phyloP scores from a whole-genome alignment of 2,329 filamentous ascomycete genomes.

The Diaporthe batatas region DNA sequence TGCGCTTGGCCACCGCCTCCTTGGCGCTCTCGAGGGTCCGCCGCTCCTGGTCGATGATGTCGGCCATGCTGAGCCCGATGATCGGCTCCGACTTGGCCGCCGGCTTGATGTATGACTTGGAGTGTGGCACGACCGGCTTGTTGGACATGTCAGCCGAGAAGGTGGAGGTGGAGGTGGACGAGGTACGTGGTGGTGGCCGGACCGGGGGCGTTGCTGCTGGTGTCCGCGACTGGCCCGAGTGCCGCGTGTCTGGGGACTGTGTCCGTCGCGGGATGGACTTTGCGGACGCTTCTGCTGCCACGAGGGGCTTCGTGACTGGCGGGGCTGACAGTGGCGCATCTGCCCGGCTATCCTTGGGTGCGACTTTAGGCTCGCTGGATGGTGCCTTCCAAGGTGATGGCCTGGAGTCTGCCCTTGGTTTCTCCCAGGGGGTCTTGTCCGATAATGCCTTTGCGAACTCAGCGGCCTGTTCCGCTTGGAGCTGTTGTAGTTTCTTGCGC shows the following conservation, averaged over 20 bases:
- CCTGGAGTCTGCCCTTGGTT: conserved; percentile 54
- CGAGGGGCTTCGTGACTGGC: conserved; percentile 56
- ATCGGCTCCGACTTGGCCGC: conserved; percentile 73
- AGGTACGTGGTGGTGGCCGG: conserved; percentile 40
- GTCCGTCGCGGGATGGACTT: conserved; percentile 61
- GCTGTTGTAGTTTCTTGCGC: conserved; percentile 84
- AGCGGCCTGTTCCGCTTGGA: conserved; percentile 65
- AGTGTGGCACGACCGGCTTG: conserved; percentile 68
- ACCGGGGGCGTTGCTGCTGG: conserved; percentile 43
- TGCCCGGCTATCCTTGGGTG: conserved; percentile 63
- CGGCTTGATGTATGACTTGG: conserved; percentile 70
- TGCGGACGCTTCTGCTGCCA: conserved; percentile 57
- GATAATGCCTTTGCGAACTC: conserved; percentile 52
- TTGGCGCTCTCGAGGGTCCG: conserved; percentile 85
- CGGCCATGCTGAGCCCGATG: conserved; percentile 81
- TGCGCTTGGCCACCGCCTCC: conserved; percentile 88
- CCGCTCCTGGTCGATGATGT: conserved; percentile 90
- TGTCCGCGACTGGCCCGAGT: conserved; percentile 67
- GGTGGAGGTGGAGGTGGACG: conserved; percentile 41
- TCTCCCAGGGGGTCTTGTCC: conserved; percentile 61
- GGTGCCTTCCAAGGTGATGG: conserved; percentile 77
- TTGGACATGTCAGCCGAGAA: conserved; percentile 48
- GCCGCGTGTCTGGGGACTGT: conserved; percentile 73
- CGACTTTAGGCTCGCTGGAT: conserved; percentile 60
- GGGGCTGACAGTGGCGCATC: conserved; percentile 49